phyloP scores from a whole-genome alignment of 225 moss, liverwort and hornwort genomes.

The Straminergon stramineum region DNA sequence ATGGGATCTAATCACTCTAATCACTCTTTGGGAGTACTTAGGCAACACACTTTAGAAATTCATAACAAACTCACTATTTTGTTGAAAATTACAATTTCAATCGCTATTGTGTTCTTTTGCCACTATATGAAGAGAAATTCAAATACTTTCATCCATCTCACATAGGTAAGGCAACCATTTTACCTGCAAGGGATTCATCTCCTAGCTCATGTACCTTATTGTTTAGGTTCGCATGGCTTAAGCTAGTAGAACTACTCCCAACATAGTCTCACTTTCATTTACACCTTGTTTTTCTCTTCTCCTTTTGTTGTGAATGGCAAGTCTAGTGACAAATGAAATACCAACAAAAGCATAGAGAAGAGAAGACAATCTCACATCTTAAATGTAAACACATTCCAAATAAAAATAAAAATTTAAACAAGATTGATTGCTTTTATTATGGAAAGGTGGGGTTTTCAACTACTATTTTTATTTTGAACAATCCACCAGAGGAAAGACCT shows the following conservation, averaged over 20 bases:
- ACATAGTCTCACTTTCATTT: background rate
- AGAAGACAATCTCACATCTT: background rate
- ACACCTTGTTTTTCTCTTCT: background rate
- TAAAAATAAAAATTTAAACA: background rate
- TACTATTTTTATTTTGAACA: background rate
- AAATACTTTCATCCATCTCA: background rate
- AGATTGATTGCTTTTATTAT: background rate
- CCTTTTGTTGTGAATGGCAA: background rate
- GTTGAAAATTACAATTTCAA: background rate
- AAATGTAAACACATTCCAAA: background rate
- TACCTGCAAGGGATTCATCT: rapidly evolving
- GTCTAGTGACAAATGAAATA: background rate
- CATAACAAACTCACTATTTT: background rate
- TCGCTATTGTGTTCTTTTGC: background rate
- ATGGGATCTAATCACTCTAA: background rate
- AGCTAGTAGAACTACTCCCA: background rate
- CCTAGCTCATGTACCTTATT: background rate
- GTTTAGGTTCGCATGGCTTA: background rate
- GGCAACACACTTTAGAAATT: background rate
- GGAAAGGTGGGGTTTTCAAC: no score
- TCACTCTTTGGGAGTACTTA: background rate
- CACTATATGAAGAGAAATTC: background rate
- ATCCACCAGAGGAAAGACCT: background rate
- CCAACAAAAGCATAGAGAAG: background rate
- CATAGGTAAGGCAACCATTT: rapidly evolving